Conservation (phyloP, 371 early-diverging fungal species). For the Rhizopus stolonifer region DNA sequence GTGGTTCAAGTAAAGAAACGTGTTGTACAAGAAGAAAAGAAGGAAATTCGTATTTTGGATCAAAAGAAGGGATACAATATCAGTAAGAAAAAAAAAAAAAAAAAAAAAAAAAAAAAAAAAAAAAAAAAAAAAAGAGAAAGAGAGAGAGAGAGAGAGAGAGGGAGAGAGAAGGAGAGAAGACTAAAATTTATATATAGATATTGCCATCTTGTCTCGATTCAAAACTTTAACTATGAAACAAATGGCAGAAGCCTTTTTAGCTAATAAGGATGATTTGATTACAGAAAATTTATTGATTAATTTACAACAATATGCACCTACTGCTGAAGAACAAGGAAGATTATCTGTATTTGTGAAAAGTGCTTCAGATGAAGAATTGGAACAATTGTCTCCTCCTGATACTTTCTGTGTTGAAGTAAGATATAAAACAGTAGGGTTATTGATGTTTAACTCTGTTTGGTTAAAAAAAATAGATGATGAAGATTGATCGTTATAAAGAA, state of each 20-base stretch:
- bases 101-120: too few relatives aligned
- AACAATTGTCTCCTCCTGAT: conserved; percentile 75
- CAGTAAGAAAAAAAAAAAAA: conserved; percentile 51
- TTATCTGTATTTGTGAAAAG: conserved; percentile 69
- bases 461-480: conserved; percentile 58
- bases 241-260: conserved; percentile 58
- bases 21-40: conserved; percentile 27
- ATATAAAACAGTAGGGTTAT: background rate
- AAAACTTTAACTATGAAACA: conserved; percentile 63
- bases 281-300: conserved; percentile 69
- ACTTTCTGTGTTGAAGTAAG: conserved; percentile 78
- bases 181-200: conserved; percentile 44
- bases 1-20: conserved; percentile 46
- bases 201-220: conserved; percentile 67
- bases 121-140: too few relatives aligned
- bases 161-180: too few relatives aligned
- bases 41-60: conserved; percentile 70
- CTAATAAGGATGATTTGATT: conserved; percentile 62
- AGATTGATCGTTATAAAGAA: conserved; percentile 79
- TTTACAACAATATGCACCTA: conserved; percentile 67
- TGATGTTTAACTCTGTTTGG: background rate
- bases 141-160: too few relatives aligned
- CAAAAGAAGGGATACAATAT: conserved; percentile 77
- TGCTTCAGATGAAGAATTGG: conserved; percentile 61
- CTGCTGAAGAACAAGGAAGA: conserved; percentile 74